Percentiles rank a stretch among this genome's conserved stretches.
Evolutionary conservation across 176 grass and related monocot species (phyloP).

Genomic region (Phragmites australis): DNA sequence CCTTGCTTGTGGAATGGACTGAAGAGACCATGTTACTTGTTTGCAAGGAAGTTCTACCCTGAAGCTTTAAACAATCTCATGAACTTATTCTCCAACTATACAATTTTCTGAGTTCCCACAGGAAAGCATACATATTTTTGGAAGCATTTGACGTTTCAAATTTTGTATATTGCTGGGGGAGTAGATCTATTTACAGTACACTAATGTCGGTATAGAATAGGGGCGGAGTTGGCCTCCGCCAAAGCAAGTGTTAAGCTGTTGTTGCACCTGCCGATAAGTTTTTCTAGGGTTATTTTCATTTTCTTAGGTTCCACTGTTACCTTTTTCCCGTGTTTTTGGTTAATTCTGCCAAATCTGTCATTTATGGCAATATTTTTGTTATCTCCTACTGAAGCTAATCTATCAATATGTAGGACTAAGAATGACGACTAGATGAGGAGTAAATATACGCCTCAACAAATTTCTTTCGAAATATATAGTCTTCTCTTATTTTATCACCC

Average conservation of each 20-base stretch:
- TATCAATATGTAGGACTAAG: too few species aligned
- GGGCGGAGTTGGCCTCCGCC: not conserved
- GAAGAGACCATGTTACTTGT: slow-evolving; percentile 63
- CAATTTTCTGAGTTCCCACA: slow-evolving; percentile 39
- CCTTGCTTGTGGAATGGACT: slow-evolving; percentile 65
- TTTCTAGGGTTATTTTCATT: not conserved
- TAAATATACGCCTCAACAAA: too few species aligned
- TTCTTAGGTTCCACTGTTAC: slow-evolving; percentile 7
- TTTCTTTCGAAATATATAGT: too few species aligned
- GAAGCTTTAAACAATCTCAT: slow-evolving; percentile 52
- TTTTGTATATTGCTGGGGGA: not conserved
- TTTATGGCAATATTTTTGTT: not conserved
- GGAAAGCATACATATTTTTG: not conserved
- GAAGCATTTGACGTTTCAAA: not conserved
- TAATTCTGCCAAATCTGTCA: not conserved
- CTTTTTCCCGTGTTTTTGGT: not conserved
- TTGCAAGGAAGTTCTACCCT: slow-evolving; percentile 63
- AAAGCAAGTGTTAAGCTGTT: not conserved
- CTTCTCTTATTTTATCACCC: too few species aligned
- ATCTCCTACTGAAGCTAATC: too few species aligned
- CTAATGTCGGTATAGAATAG: slow-evolving; percentile 25
- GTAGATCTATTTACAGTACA: not conserved
- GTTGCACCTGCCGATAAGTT: not conserved
- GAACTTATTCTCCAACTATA: slow-evolving; percentile 61
- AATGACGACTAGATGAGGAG: too few species aligned